These are phyloP conservation scores for Monilinia polystroma DNA, from an alignment of 2,329 filamentous ascomycete genomes.

Conservation along the genomic window DNA sequence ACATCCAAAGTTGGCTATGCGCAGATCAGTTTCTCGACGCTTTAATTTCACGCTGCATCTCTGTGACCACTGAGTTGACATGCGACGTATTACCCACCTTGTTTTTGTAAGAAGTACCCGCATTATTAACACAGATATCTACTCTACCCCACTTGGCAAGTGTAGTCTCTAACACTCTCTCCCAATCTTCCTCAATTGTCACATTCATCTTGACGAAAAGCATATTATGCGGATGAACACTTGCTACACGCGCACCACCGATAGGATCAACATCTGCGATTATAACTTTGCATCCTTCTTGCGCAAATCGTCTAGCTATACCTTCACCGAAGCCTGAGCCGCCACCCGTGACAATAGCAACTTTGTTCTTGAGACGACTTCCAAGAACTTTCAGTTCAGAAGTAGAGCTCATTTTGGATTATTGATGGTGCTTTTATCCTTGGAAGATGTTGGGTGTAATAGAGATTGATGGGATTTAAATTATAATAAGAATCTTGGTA, in stretches of 20 bases:
- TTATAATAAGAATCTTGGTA: background rate
- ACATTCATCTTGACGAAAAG: slow-evolving; percentile 51
- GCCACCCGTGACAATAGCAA: slow-evolving; percentile 58
- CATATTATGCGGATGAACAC: slow-evolving; percentile 35
- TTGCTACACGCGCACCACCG: slow-evolving; percentile 51
- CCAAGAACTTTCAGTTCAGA: slow-evolving; percentile 30
- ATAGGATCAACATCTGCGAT: slow-evolving; percentile 60
- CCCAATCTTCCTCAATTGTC: slow-evolving; percentile 54
- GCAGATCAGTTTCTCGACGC: background rate
- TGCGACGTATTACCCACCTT: slow-evolving; percentile 43
- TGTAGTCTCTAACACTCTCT: slow-evolving; percentile 47
- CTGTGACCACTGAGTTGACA: background rate
- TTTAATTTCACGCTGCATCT: background rate
- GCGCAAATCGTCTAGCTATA: slow-evolving; percentile 57
- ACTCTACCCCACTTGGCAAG: slow-evolving; percentile 51
- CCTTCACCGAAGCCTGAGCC: slow-evolving; percentile 64
- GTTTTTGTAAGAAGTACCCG: slow-evolving; percentile 57
- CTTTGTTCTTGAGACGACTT: slow-evolving; percentile 50
- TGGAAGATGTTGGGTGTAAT: background rate
- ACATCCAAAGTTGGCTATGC: slow-evolving; percentile 56
- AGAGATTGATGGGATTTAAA: background rate
- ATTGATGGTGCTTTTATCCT: background rate
- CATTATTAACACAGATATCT: slow-evolving; percentile 62
- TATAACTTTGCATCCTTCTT: slow-evolving; percentile 60
- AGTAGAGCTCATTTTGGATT: slow-evolving; percentile 23